Conservation (phyloP, 352 stramenopile species). For the Globisporangium cystogenes region DNA sequence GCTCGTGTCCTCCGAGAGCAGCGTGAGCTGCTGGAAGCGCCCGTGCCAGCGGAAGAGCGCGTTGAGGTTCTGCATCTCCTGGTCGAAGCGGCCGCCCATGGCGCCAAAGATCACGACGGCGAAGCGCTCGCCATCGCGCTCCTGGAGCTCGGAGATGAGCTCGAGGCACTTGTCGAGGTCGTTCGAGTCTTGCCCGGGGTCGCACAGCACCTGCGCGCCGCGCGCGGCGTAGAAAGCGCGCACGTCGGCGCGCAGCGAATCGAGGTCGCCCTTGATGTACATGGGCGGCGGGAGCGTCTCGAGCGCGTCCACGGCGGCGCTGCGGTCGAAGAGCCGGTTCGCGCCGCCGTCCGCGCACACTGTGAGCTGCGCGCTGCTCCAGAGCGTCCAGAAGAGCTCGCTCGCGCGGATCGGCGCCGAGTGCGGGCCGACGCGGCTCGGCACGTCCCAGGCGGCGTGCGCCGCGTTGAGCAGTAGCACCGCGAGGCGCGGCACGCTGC, state of each 20-base stretch:
- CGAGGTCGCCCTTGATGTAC: conserved; percentile 94
- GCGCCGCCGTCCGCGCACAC: conserved; percentile 95
- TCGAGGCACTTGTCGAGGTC: conserved; percentile 93
- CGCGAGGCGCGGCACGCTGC: conserved; percentile 33
- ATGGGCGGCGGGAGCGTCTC: conserved; percentile 59
- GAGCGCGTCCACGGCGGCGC: conserved; percentile 25
- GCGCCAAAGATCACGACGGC: conserved; percentile 90
- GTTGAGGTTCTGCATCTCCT: conserved; percentile 96
- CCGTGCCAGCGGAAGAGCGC: conserved; percentile 87
- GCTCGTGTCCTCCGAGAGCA: conserved; percentile 90
- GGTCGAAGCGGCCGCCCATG: conserved; percentile 96
- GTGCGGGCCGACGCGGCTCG: conserved; percentile 9
- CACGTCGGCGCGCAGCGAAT: conserved; percentile 89
- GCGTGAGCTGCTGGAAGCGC: conserved; percentile 73
- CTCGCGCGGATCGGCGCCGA: conserved; percentile 16
- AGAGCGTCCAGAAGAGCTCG: conserved; percentile 69
- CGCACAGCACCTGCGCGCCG: conserved; percentile 61
- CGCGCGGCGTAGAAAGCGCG: conserved; percentile 73
- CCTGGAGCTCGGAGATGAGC: conserved; percentile 42
- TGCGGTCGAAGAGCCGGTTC: conserved; percentile 91
- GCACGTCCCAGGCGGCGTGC: conserved; percentile 39
- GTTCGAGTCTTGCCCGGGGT: conserved; percentile 90
- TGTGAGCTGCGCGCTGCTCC: conserved; percentile 52
- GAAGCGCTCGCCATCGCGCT: conserved; percentile 24
- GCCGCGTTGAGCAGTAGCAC: conserved; percentile 59